phyloP scores from a whole-genome alignment of 1,139 yeast species.

The Barnettozyma hawaiiensis region DNA sequence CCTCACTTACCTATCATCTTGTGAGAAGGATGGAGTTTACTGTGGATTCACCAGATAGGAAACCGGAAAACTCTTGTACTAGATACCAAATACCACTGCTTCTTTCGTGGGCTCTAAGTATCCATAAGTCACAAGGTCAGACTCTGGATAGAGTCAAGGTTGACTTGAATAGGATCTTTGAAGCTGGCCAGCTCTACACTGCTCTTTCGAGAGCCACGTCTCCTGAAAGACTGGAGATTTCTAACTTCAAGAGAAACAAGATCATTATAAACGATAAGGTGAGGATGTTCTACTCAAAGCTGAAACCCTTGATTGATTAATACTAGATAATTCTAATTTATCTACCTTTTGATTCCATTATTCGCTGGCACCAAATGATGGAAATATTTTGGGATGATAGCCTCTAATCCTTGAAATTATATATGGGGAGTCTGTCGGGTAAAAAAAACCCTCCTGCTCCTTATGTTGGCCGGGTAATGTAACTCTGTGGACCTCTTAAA shows the following conservation, averaged over 20 bases:
- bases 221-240: constrained; percentile 64
- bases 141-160: constrained; percentile 72
- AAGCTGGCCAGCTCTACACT: constrained; percentile 83
- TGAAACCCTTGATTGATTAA: constrained; percentile 21
- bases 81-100: constrained; percentile 69
- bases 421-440: background rate
- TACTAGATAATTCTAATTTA: background rate
- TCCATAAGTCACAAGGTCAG: constrained; percentile 91
- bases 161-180: constrained; percentile 66
- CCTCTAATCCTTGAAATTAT: background rate
- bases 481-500: too few relatives aligned
- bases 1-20: background rate
- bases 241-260: constrained; percentile 58
- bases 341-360: background rate
- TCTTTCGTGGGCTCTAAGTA: constrained; percentile 84
- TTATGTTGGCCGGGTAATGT: too few relatives aligned
- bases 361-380: background rate
- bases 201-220: constrained; percentile 86
- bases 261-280: constrained; percentile 67
- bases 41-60: background rate
- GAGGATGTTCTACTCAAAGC: constrained; percentile 50
- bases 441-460: too few relatives aligned
- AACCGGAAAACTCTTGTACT: constrained; percentile 17
- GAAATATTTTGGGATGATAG: background rate
- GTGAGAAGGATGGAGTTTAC: background rate